These are phyloP conservation scores for Tagetes erecta DNA, from an alignment of 129 eudicot species.

Conservation along the genomic window DNA sequence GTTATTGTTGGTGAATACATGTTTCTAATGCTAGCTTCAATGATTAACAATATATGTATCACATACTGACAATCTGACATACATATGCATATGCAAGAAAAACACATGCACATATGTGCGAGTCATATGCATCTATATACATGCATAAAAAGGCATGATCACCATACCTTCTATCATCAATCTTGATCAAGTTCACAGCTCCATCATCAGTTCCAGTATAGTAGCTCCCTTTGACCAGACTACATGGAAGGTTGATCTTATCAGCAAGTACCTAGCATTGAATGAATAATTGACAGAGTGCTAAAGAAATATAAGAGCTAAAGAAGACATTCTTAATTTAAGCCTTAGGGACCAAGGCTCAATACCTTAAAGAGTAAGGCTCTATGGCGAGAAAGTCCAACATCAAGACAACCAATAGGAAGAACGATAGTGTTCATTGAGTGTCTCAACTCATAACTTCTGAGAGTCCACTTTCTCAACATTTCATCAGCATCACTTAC, in stretches of 20 bases:
- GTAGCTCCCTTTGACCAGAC: conserved; percentile 93
- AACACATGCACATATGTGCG: neutral
- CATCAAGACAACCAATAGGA: conserved; percentile 84
- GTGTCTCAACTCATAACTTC: conserved; percentile 54
- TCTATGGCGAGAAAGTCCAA: conserved; percentile 95
- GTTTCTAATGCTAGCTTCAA: conserved; percentile 3
- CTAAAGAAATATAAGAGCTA: neutral
- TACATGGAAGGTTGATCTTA: conserved; percentile 85
- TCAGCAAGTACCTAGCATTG: conserved; percentile 80
- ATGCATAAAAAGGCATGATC: conserved; percentile 14
- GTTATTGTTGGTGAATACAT: conserved; percentile 21
- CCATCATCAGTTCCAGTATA: conserved; percentile 96
- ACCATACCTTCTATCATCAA: conserved; percentile 77
- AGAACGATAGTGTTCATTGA: conserved; percentile 60
- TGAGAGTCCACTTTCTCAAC: conserved; percentile 63
- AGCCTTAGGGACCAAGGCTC: conserved; percentile 79
- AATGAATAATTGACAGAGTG: conserved; percentile 18
- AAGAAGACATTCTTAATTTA: conserved; percentile 5
- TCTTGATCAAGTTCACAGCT: conserved; percentile 84
- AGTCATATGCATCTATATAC: conserved; percentile 13
- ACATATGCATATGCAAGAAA: conserved; percentile 12
- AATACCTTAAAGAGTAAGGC: conserved; percentile 86
- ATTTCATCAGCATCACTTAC: conserved; percentile 79
- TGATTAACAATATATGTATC: conserved; percentile 1
- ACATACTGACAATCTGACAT: neutral